phyloP scores from a whole-genome alignment of 1,284 basidiomycete genomes.

The Ceratobasidium sp. region DNA sequence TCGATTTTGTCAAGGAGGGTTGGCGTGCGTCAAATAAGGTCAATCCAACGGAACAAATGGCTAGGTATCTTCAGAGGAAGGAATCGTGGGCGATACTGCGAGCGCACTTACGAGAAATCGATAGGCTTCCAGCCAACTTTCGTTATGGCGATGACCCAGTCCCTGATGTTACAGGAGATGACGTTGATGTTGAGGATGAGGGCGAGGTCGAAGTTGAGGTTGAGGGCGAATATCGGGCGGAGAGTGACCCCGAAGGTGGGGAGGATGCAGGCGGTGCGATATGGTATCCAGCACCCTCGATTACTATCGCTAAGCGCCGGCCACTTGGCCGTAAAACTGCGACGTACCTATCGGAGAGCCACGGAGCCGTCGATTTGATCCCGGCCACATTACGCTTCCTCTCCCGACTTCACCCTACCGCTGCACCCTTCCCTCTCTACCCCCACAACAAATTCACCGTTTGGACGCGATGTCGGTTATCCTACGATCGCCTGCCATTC shows the following conservation, averaged over 20 bases:
- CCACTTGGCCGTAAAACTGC: not conserved
- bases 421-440: not conserved
- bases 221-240: not conserved
- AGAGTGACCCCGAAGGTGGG: no score
- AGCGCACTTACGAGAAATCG: not conserved
- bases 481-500: not conserved
- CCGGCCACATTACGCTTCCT: not conserved
- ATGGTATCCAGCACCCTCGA: not conserved
- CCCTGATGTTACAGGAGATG: not conserved
- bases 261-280: not conserved
- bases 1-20: slow-evolving; percentile 36
- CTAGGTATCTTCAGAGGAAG: slow-evolving; percentile 10
- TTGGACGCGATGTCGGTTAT: slow-evolving; percentile 2
- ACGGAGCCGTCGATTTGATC: not conserved
- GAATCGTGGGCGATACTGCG: slow-evolving; percentile 7
- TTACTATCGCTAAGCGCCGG: slow-evolving; percentile 10
- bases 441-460: not conserved
- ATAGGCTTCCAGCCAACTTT: not conserved
- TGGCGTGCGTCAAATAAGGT: slow-evolving; percentile 34
- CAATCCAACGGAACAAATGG: slow-evolving; percentile 39
- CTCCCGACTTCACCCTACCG: not conserved
- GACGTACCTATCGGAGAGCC: not conserved
- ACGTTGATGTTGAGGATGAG: not conserved
- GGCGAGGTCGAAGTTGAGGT: not conserved
- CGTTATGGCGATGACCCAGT: not conserved